These are phyloP conservation scores for Lactarius evosmus DNA, from an alignment of 768 basidiomycete genomes.

Conservation along the genomic window DNA sequence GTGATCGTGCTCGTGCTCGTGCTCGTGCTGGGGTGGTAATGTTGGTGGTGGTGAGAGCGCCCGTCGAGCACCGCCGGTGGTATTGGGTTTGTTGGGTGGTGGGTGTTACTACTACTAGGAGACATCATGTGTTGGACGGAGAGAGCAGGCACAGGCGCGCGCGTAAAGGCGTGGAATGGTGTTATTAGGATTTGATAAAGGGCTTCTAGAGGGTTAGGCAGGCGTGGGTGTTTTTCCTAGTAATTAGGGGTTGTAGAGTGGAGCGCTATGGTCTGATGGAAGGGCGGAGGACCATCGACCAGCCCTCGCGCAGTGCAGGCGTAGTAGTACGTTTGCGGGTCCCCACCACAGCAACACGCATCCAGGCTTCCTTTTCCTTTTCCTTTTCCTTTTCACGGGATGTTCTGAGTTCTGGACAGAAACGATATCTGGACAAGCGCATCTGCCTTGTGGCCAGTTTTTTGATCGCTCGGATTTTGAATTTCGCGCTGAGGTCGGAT, in stretches of 20 bases:
- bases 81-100: not conserved
- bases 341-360: too few species aligned
- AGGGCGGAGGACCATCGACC: too few species aligned
- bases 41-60: not conserved
- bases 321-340: too few species aligned
- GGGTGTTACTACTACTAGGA: not conserved
- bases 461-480: conserved; percentile 5
- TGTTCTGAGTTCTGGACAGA: not conserved
- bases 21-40: not conserved
- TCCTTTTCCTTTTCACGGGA: too few species aligned
- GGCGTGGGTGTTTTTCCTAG: not conserved
- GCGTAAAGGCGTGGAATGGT: not conserved
- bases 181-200: not conserved
- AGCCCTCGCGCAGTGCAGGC: too few species aligned
- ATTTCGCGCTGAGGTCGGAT: conserved; percentile 7
- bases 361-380: too few species aligned
- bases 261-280: not conserved
- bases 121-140: not conserved
- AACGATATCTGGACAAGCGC: not conserved
- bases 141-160: not conserved
- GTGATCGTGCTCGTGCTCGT: not conserved
- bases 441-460: conserved; percentile 1
- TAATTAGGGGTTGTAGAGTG: not conserved
- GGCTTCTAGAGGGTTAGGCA: too few species aligned
- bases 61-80: not conserved